These are phyloP conservation scores for Craspedostauros australis DNA, from an alignment of 108 stramenopile genomes.

Conservation along the genomic window DNA sequence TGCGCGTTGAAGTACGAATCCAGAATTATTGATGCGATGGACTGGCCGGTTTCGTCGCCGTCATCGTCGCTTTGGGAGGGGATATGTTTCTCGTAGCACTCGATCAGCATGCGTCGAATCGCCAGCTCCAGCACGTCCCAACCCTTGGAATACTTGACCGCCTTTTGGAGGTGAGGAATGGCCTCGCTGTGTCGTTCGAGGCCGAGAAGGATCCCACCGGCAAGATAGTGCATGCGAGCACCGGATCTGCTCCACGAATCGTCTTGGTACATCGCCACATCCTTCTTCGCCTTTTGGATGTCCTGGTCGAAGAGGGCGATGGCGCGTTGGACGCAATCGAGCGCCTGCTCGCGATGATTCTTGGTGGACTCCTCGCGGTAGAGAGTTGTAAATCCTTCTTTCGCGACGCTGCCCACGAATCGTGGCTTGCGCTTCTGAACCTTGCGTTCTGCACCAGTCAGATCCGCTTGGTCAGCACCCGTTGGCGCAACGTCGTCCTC, in stretches of 20 bases:
- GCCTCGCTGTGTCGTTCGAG: conserved; percentile 43
- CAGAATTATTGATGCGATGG: conserved; percentile 26
- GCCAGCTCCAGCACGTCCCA: conserved; percentile 60
- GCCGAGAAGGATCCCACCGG: conserved; percentile 57
- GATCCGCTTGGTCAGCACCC: conserved; percentile 10
- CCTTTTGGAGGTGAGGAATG: conserved; percentile 44
- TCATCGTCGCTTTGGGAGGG: neutral
- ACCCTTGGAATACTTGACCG: conserved; percentile 31
- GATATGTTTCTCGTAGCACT: conserved; percentile 48
- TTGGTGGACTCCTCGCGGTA: conserved; percentile 39
- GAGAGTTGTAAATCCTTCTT: conserved; percentile 29
- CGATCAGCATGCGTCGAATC: conserved; percentile 48
- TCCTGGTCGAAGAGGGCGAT: conserved; percentile 49
- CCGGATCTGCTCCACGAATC: conserved; percentile 25
- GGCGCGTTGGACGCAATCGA: conserved; percentile 54
- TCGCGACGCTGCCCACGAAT: conserved; percentile 51
- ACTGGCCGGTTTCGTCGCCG: conserved; percentile 4
- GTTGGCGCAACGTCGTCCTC: neutral
- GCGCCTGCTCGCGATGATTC: conserved; percentile 51
- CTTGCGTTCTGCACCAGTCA: no score
- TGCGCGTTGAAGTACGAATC: conserved; percentile 34
- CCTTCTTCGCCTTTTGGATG: conserved; percentile 10
- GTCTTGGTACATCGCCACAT: no score
- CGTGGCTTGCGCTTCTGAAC: no score
- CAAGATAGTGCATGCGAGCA: conserved; percentile 70